phyloP scores from a whole-genome alignment of 2,329 filamentous ascomycete species.

The Pseudogymnoascus sp. region DNA sequence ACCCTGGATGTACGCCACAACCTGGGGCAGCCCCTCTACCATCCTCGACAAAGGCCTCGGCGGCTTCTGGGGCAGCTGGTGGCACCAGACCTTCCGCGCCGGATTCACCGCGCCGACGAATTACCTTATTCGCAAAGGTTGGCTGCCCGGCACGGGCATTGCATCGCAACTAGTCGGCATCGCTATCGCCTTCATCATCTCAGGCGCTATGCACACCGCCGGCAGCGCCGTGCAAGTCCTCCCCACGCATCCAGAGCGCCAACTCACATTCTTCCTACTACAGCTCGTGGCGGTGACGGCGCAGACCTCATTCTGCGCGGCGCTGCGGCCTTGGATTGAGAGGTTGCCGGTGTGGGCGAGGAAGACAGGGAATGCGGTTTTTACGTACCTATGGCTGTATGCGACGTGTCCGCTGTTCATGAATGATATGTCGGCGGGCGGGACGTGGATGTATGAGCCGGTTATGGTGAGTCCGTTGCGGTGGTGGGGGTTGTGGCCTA shows the following conservation, averaged over 20 bases:
- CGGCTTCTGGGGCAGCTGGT: conserved; percentile 80
- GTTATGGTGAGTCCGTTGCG: conserved; percentile 70
- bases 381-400: conserved; percentile 62
- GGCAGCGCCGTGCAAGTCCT: conserved; percentile 65
- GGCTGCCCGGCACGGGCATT: conserved; percentile 34
- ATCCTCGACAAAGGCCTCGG: conserved; percentile 65
- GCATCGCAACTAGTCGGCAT: conserved; percentile 32
- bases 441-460: conserved; percentile 76
- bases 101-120: conserved; percentile 58
- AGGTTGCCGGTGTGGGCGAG: conserved; percentile 41
- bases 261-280: conserved; percentile 64
- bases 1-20: conserved; percentile 55
- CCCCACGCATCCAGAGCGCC: conserved; percentile 42
- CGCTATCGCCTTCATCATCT: conserved; percentile 56
- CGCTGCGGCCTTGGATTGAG: conserved; percentile 32
- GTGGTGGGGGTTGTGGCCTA: conserved; percentile 55
- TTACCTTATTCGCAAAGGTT: conserved; percentile 39
- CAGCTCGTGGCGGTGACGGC: conserved; percentile 60
- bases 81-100: conserved; percentile 85
- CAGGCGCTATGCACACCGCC: conserved; percentile 62
- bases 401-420: conserved; percentile 59
- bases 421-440: conserved; percentile 68
- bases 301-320: conserved; percentile 43
- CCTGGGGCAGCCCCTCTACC: conserved; percentile 46
- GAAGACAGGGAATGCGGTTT: conserved; percentile 53